Evolutionary conservation across 768 basidiomycete genomes (phyloP).

Genomic region (Hericium coralloides): DNA sequence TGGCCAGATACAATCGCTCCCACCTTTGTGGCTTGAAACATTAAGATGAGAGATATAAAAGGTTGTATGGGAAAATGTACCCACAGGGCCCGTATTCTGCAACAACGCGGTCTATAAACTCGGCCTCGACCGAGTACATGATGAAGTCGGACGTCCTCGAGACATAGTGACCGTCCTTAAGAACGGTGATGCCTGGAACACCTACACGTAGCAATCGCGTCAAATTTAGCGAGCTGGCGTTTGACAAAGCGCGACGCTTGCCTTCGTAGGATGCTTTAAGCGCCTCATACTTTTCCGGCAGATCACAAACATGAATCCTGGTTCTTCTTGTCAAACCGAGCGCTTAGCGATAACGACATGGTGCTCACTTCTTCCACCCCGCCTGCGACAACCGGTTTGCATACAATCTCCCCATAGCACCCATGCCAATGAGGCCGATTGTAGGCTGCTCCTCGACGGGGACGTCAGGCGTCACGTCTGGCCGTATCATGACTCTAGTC

Average conservation of each 20-base stretch:
- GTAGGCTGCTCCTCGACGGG: slow-evolving; percentile 51
- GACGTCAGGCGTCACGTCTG: slow-evolving; percentile 23
- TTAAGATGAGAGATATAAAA: background rate
- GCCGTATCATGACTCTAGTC: slow-evolving; percentile 1
- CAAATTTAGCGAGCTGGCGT: background rate
- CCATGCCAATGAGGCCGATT: slow-evolving; percentile 95
- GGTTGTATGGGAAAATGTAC: slow-evolving; percentile 20
- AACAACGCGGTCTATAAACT: slow-evolving; percentile 77
- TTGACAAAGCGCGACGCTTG: slow-evolving; percentile 16
- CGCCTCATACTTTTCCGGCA: slow-evolving; percentile 60
- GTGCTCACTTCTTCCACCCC: slow-evolving; percentile 77
- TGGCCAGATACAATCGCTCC: slow-evolving; percentile 91
- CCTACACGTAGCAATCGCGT: slow-evolving; percentile 24
- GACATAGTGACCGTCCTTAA: slow-evolving; percentile 79
- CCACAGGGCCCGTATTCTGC: slow-evolving; percentile 85
- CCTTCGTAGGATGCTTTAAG: slow-evolving; percentile 56
- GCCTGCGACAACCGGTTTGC: slow-evolving; percentile 65
- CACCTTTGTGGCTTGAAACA: slow-evolving; percentile 71
- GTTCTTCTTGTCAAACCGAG: background rate
- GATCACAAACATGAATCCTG: slow-evolving; percentile 88
- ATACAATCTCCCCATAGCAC: slow-evolving; percentile 96
- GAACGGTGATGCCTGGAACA: slow-evolving; percentile 52
- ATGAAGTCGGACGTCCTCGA: slow-evolving; percentile 88
- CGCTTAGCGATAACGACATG: background rate
- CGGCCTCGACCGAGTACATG: slow-evolving; percentile 93